A percentile compares a stretch with the other conserved stretches of the same genome.
Conservation (phyloP, 139 green algal species). For the Chlorella sp. region DNA sequence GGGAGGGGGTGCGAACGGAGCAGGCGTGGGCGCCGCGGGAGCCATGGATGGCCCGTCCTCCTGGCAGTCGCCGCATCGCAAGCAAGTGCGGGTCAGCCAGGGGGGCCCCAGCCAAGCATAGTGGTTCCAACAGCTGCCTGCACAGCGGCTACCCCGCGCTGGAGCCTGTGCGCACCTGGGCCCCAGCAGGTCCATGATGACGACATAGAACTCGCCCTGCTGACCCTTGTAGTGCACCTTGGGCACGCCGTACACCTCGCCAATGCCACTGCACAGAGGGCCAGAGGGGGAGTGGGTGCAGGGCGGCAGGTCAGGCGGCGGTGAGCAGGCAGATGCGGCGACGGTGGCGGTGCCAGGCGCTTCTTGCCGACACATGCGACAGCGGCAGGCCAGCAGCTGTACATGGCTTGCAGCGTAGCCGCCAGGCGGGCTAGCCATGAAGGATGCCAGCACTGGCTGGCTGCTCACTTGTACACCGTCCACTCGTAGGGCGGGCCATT, state of each 20-base stretch:
- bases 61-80: too few species aligned
- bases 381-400: neutral
- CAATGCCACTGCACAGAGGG: constrained; percentile 57
- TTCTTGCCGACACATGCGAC: too few species aligned
- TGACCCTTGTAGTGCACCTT: constrained; percentile 96
- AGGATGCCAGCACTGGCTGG: neutral
- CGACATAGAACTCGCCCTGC: constrained; percentile 97
- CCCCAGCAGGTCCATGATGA: constrained; percentile 54
- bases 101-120: too few species aligned
- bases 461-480: constrained; percentile 87
- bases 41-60: too few species aligned
- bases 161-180: too few species aligned
- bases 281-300: neutral
- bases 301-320: neutral
- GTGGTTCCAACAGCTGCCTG: too few species aligned
- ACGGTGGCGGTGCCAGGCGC: too few species aligned
- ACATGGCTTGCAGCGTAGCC: neutral
- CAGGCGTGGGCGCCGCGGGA: too few species aligned
- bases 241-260: constrained; percentile 85
- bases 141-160: too few species aligned
- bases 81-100: too few species aligned
- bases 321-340: neutral
- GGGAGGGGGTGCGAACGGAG: neutral
- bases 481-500: constrained; percentile 96
- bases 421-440: neutral